These are phyloP conservation scores for Pelargonium nanum DNA, from an alignment of 345 rosid species.

Conservation along the genomic window DNA sequence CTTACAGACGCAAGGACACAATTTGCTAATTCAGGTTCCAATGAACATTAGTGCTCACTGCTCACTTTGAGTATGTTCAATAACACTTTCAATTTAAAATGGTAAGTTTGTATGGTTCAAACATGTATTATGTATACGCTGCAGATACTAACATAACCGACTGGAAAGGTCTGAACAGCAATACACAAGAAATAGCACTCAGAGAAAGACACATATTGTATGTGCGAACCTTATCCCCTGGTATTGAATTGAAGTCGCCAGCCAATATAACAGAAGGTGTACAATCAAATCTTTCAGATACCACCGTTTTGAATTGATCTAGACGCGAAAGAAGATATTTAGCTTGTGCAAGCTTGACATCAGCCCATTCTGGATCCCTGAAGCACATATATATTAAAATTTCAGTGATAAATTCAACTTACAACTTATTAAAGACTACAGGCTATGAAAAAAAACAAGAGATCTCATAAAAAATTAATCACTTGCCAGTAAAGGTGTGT, in stretches of 20 bases:
- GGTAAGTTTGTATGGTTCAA: background rate
- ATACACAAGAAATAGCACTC: background rate
- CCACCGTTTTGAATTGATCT: slow-evolving; percentile 44
- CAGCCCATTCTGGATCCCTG: slow-evolving; percentile 93
- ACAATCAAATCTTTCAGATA: slow-evolving; percentile 51
- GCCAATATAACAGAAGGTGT: slow-evolving; percentile 52
- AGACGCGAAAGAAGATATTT: slow-evolving; percentile 59
- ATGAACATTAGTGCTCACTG: too few relatives aligned
- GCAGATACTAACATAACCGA: background rate
- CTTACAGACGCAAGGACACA: too few relatives aligned
- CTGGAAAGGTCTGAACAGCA: background rate
- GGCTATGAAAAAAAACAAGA: too few relatives aligned
- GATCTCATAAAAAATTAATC: too few relatives aligned
- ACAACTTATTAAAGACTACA: background rate
- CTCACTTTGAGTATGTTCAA: too few relatives aligned
- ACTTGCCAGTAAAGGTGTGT: slow-evolving; percentile 89
- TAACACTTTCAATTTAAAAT: too few relatives aligned
- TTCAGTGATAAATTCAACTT: background rate
- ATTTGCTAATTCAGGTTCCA: too few relatives aligned
- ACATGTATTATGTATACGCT: background rate
- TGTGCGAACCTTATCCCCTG: slow-evolving; percentile 57
- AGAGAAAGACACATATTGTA: background rate
- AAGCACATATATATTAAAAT: slow-evolving; percentile 1
- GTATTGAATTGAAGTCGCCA: slow-evolving; percentile 94
- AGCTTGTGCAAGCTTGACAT: slow-evolving; percentile 96